These are phyloP conservation scores for Hypholoma fasciculare DNA, from an alignment of 768 basidiomycete genomes.

Conservation along the genomic window DNA sequence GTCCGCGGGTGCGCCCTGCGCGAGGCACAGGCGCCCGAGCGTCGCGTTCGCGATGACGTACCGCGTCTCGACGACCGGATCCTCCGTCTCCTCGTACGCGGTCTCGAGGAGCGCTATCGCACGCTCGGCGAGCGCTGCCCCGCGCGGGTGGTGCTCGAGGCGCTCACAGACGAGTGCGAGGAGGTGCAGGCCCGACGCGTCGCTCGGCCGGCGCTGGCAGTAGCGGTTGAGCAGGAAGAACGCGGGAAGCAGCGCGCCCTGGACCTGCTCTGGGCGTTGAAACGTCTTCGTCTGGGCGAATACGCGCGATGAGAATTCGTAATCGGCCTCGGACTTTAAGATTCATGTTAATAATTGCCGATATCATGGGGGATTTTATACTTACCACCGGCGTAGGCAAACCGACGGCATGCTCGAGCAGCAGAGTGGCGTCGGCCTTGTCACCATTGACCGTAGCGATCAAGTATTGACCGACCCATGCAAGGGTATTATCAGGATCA, in stretches of 20 bases:
- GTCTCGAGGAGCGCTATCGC: conserved; percentile 79
- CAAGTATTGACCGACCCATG: conserved; percentile 91
- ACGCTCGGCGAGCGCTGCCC: conserved; percentile 52
- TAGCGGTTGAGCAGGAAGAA: conserved; percentile 85
- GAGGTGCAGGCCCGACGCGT: conserved; percentile 79
- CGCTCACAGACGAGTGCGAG: conserved; percentile 85
- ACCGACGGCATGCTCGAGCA: conserved; percentile 74
- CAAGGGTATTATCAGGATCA: conserved; percentile 85
- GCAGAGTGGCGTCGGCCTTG: conserved; percentile 56
- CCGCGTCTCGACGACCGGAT: conserved; percentile 69
- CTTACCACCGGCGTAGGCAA: conserved; percentile 59
- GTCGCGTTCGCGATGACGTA: conserved; percentile 84
- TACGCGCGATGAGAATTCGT: conserved; percentile 66
- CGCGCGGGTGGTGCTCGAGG: conserved; percentile 68
- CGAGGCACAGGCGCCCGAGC: conserved; percentile 75
- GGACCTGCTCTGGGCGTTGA: conserved; percentile 13
- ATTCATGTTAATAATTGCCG: not conserved
- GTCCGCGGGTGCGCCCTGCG: conserved; percentile 53
- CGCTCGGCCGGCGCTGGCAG: conserved; percentile 61
- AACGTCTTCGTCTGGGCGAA: conserved; percentile 38
- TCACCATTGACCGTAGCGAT: conserved; percentile 64
- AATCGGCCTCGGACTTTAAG: conserved; percentile 74
- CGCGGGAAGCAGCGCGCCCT: conserved; percentile 63
- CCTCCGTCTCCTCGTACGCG: conserved; percentile 87
- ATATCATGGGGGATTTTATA: conserved; percentile 6